Base-by-base conservation (phyloP, 2,329 filamentous ascomycete genomes). In the Arthrobotrys entomopaga region DNA sequence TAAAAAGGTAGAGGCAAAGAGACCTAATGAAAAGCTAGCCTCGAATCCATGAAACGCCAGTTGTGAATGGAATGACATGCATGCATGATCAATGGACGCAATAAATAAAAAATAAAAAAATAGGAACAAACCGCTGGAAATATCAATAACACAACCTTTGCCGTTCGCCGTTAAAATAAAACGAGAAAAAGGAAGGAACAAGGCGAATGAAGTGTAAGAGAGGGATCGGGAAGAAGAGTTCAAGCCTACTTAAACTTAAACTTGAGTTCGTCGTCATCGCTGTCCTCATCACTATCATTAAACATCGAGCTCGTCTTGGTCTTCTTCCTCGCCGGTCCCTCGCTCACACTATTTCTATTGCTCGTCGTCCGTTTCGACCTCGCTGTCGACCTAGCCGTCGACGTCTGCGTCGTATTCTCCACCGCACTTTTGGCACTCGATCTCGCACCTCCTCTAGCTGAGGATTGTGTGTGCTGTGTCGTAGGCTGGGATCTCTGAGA, bases 241-340 rank as follows among this genome's bases (percentile, higher is more conserved):
- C 60, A 54, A 70, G 42, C 38, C 50, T 65, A 66, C 61, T 75
- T 78, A 53, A 79, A 78, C 60, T 73, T 78, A 43, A 79, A 79
- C 71, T 76, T 78, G 16, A 79, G 70, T 49, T 76, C 78, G 67
- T 79, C 78, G 11, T 79, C 78, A 52, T 78, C 77, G 22, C 77
- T 77, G 59, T 78, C 77, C 29, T 78, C 78, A 15, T 76, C 76
- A 22, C 71, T 75, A 24, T 77, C 76, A 4, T 77, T 71, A 20
- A 73, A 76, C 20, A 77, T 77, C 29, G 75, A 59, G 40, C 76
- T 65, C 8, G 74, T 77, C 48, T 77, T 78, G 16, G 70, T 69
- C 65, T 77, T 78, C 71, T 78, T 79, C 48, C 63, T 76, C 29
- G 53, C 66, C 56, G 72, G 69, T 19, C 52, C 52, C 24, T 53